Conservation (phyloP, 2,329 filamentous ascomycete species). For the Balansia obtecta region DNA sequence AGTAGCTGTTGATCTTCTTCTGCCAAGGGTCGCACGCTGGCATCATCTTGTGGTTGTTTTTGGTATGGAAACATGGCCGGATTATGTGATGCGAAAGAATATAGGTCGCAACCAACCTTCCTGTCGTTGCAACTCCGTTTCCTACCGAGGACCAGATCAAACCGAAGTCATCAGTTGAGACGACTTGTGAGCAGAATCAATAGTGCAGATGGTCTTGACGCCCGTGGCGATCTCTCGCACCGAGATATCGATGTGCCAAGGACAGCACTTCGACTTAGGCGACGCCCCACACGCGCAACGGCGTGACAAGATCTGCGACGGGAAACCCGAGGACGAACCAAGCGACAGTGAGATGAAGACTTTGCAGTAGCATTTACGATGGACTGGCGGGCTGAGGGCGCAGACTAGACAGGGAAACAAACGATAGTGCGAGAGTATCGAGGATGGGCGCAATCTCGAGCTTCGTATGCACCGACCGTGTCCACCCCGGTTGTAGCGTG, state of each 20-base stretch:
- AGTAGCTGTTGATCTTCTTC: constrained; percentile 28
- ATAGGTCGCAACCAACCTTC: background rate
- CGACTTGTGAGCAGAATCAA: background rate
- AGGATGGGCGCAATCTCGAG: constrained; percentile 2
- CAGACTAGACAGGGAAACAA: background rate
- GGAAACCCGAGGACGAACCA: background rate
- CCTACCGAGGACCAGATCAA: background rate
- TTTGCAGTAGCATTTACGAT: background rate
- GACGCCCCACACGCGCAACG: background rate
- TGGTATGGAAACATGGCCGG: constrained; percentile 22
- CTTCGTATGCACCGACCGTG: background rate
- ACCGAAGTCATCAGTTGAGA: background rate
- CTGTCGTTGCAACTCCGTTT: background rate
- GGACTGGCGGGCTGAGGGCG: background rate
- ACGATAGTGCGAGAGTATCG: background rate
- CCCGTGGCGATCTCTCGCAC: background rate
- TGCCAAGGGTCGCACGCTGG: constrained; percentile 21
- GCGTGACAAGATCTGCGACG: background rate
- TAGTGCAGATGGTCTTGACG: background rate
- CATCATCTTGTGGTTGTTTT: constrained; percentile 18
- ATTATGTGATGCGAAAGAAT: background rate
- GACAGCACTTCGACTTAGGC: background rate
- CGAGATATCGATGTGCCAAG: background rate
- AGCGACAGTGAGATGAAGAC: background rate
- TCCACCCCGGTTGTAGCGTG: background rate